Conservation (phyloP, 441 rosid species). For the Manihot esculenta region DNA sequence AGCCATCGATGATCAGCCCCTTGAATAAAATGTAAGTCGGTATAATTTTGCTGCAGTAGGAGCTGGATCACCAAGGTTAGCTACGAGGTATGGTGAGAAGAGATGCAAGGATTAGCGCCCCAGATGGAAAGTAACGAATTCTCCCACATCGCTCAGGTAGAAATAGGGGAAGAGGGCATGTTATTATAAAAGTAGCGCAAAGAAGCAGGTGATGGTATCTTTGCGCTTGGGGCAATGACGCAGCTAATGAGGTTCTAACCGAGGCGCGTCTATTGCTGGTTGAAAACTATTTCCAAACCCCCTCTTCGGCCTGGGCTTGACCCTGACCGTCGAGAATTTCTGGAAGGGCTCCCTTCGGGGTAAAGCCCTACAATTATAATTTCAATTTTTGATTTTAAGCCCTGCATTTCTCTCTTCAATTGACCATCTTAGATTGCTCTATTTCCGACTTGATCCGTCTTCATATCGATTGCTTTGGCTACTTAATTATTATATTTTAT, state of each 20-base stretch:
- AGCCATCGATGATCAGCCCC: no score
- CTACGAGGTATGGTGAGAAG: no score
- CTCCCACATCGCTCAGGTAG: background rate
- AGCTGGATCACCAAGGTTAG: no score
- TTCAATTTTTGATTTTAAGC: no score
- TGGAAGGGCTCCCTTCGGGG: slow-evolving; percentile 55
- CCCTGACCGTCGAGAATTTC: slow-evolving; percentile 59
- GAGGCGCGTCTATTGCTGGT: slow-evolving; percentile 98
- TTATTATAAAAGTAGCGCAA: background rate
- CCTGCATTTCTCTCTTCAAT: no score
- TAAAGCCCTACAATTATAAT: slow-evolving; percentile 22
- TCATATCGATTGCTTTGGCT: no score
- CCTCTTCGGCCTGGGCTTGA: slow-evolving; percentile 52
- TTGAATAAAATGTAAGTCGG: no score
- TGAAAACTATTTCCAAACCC: slow-evolving; percentile 98
- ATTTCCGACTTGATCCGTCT: no score
- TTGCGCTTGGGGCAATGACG: slow-evolving; percentile 99
- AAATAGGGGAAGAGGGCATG: background rate
- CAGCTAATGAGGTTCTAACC: slow-evolving; percentile 86
- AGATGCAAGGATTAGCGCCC: no score
- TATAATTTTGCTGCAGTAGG: no score
- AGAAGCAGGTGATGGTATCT: slow-evolving; percentile 15
- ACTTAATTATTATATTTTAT: no score
- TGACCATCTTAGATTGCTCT: no score
- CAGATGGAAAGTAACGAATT: background rate